Evolutionary conservation across 108 stramenopile species (phyloP), one percentile per base, ranked within the genome.

Genomic region (Cyclotella sp.): DNA sequence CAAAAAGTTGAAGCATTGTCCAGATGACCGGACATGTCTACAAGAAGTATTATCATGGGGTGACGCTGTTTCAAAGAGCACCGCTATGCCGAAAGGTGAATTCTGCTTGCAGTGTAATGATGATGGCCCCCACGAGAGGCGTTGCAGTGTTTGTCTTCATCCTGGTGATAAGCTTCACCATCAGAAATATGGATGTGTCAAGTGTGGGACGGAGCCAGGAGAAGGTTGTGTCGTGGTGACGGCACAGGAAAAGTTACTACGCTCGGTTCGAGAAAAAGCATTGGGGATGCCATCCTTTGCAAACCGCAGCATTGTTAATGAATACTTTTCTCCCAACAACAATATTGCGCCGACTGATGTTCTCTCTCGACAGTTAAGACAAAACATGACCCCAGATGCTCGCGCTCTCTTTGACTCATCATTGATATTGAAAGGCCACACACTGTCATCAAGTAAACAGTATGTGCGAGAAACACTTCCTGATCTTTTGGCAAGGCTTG

Each of bases 121-220:
- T 42, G 84, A 83, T 47, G 73, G 75, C 0, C 72, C 74, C 15
- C 40, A 73, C 49, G 44, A 65, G 29, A 55, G 73, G 14, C 88
- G 84, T 60, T 93, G 92, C 63, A 83, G 87, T 15, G 67, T 82
- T 14, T 95, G 94, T 57, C 62, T 82, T 19, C 94, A 95, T 73
- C 51, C 75, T 4, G 94, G 94, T 1, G 78, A 82, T 30, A 91
- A 90, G 43, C 58, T 55, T 22, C 66, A 60, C 13, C 94, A 95
- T 64, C 49, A 81, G 43, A 95, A 87, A 57, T 59, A 89, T 69
- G 94, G 94, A 19, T 95, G 94, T 63, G 39, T 76, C n/a, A 63
- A 70, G 12, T 95, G 94, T 67, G 91, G 91, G 0, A 92, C 94
- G 27, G 75, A 68, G n/a, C 86, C 91, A 18, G 91, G 91, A 0